phyloP scores from a whole-genome alignment of 495 filamentous ascomycete genomes.

The Trichocladium uniseriatum region DNA sequence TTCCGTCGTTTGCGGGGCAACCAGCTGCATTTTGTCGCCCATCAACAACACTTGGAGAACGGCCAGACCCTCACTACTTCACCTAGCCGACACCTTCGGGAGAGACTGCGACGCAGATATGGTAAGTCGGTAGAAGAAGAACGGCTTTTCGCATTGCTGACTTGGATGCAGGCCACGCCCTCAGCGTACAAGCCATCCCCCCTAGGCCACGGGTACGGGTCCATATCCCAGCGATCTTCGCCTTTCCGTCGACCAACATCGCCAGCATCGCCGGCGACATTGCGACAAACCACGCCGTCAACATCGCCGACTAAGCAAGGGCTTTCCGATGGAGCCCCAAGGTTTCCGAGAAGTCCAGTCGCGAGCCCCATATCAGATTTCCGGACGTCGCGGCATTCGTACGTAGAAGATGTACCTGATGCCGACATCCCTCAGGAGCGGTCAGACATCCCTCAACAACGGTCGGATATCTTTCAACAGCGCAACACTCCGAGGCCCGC shows the following conservation, averaged over 20 bases:
- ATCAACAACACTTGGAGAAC: too few species aligned
- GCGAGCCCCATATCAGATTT: slow-evolving; percentile 20
- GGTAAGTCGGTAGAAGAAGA: not conserved
- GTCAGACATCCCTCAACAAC: too few species aligned
- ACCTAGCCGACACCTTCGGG: not conserved
- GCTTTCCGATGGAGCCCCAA: slow-evolving; percentile 27
- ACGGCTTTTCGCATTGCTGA: not conserved
- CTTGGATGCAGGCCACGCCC: slow-evolving; percentile 34
- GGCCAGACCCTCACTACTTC: too few species aligned
- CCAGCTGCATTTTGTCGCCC: too few species aligned
- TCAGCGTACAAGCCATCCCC: slow-evolving; percentile 54
- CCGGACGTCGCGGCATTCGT: slow-evolving; percentile 26
- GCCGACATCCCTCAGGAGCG: slow-evolving; percentile 20
- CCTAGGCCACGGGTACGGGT: slow-evolving; percentile 30
- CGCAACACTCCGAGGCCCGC: slow-evolving; percentile 3
- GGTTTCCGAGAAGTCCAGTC: slow-evolving; percentile 27
- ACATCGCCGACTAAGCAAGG: slow-evolving; percentile 36
- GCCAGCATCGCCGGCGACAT: slow-evolving; percentile 39
- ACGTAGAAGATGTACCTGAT: slow-evolving; percentile 15
- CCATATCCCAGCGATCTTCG: slow-evolving; percentile 50
- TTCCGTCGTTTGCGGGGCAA: too few species aligned
- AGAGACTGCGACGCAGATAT: not conserved
- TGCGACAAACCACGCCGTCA: slow-evolving; percentile 40
- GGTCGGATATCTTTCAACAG: slow-evolving; percentile 20
- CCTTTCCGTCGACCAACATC: slow-evolving; percentile 64